Conservation (phyloP, 2,329 filamentous ascomycete genomes). For the Ophiostoma sp. region DNA sequence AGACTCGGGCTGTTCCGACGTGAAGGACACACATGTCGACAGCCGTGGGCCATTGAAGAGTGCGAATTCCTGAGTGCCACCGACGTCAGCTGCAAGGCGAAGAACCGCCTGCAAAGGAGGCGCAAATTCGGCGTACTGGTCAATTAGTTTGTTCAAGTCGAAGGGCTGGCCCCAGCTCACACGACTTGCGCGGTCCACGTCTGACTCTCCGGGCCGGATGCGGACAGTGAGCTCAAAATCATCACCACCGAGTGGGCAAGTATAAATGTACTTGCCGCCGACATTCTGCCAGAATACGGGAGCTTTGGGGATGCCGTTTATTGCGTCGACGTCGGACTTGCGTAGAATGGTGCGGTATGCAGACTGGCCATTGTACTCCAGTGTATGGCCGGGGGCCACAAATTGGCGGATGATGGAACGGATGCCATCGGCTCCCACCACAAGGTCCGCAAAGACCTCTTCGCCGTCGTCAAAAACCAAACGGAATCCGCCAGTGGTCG, state of each 20-base stretch:
- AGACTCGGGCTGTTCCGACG: slow-evolving; percentile 23
- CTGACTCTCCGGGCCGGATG: slow-evolving; percentile 27
- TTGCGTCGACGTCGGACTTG: slow-evolving; percentile 28
- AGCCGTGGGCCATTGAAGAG: slow-evolving; percentile 33
- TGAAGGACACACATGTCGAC: slow-evolving; percentile 27
- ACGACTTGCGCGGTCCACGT: slow-evolving; percentile 27
- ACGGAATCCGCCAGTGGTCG: slow-evolving; percentile 33
- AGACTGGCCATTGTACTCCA: slow-evolving; percentile 40
- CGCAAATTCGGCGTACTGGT: slow-evolving; percentile 31
- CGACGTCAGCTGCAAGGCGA: slow-evolving; percentile 29
- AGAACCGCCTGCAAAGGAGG: slow-evolving; percentile 32
- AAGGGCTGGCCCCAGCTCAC: slow-evolving; percentile 33
- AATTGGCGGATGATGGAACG: slow-evolving; percentile 36
- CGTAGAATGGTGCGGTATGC: slow-evolving; percentile 34
- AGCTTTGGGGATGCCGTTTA: slow-evolving; percentile 31
- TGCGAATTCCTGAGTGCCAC: slow-evolving; percentile 29
- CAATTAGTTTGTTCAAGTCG: slow-evolving; percentile 26
- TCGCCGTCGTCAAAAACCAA: slow-evolving; percentile 44
- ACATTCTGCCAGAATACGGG: slow-evolving; percentile 34
- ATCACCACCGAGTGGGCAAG: slow-evolving; percentile 33
- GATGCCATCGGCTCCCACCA: slow-evolving; percentile 50
- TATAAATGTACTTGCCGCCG: slow-evolving; percentile 33
- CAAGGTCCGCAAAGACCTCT: slow-evolving; percentile 39
- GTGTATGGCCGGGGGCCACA: slow-evolving; percentile 39
- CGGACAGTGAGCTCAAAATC: slow-evolving; percentile 35